Evolutionary conservation across 306 rosid genomes (phyloP), one percentile per base, ranked within the genome.

Genomic region (Sindora glabra): DNA sequence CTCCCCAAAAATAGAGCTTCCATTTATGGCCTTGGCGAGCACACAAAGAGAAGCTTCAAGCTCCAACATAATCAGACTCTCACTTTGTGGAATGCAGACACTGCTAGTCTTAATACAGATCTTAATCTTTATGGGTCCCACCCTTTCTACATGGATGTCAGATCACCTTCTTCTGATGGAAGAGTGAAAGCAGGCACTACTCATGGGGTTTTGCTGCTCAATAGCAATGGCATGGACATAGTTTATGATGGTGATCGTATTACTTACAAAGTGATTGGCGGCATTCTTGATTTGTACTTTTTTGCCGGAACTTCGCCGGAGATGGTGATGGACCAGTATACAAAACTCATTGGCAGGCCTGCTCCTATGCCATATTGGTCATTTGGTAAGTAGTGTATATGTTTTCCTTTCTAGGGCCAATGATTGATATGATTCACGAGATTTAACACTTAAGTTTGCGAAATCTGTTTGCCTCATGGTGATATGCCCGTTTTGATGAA

Each of bases 311-410:
- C 94, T 0, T 70, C 85, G 2, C 96, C 94, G 1, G 83, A 73
- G n/a, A 36, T 71, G 68, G 96, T 87, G 53, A 57, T 83, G 68
- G 87, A 87, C 4, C 97, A 90, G 76, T 90, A 85, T 32, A 90
- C 95, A 2, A 72, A 79, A 70, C 64, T 90, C 56, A 73, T 87
- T 56, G 97, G 97, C 9, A 82, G 91, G 42, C 97, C 95, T 49
- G 67, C 85, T 37, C 96, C 87, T 0, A 79, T 90, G 91, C 95
- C 90, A 8, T 90, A 85, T 25, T 90, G 95, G 97, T 87, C 96
- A 26, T 90, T 91, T 29, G 97, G 97, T 91, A 81, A 71, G 82
- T 71, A 54, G 10, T 39, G 64, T 8, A 38, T 33, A 34, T 6
- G 15, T 30, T n/a, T 53, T 46, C 1, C 41, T 10, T n/a, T 27